A percentile compares a stretch with the other conserved stretches of the same genome.
These are phyloP conservation scores for Phytophthora uliginosa DNA, from an alignment of 352 stramenopile genomes.

Conservation along the genomic window DNA sequence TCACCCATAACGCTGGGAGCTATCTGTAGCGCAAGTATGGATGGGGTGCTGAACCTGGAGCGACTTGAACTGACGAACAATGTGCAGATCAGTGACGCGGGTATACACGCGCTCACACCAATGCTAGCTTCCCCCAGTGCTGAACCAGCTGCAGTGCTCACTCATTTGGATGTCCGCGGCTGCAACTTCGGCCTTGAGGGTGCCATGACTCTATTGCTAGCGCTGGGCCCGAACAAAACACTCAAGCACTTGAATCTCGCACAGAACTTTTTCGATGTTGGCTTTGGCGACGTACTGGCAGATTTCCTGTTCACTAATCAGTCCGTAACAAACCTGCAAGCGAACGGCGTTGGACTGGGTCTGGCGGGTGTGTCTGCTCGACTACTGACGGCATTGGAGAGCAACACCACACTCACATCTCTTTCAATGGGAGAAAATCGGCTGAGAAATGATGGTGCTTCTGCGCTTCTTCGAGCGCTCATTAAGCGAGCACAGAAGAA, in stretches of 20 bases:
- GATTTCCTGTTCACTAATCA: conserved; percentile 71
- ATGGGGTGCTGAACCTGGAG: conserved; percentile 60
- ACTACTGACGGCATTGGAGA: conserved; percentile 58
- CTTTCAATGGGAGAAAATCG: conserved; percentile 80
- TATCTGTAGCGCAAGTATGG: conserved; percentile 58
- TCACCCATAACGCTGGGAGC: conserved; percentile 51
- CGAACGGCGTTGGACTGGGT: conserved; percentile 76
- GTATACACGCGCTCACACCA: conserved; percentile 69
- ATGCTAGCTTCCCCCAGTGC: conserved; percentile 58
- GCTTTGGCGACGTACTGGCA: conserved; percentile 76
- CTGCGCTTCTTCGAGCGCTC: conserved; percentile 59
- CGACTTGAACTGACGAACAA: conserved; percentile 77
- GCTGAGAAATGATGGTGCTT: conserved; percentile 65
- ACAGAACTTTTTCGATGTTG: conserved; percentile 79
- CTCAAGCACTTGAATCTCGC: conserved; percentile 73
- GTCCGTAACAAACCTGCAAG: conserved; percentile 55
- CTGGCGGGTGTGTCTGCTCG: conserved; percentile 55
- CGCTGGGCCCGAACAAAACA: conserved; percentile 59
- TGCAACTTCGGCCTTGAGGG: conserved; percentile 79
- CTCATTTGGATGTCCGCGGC: conserved; percentile 72
- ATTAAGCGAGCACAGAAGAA: conserved; percentile 50
- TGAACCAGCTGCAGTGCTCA: conserved; percentile 38
- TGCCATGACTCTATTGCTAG: conserved; percentile 62
- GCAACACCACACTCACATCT: conserved; percentile 54
- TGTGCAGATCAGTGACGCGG: conserved; percentile 66